Conservation (phyloP, 2,329 filamentous ascomycete species). For the Rhytidhysteron rufulum region DNA sequence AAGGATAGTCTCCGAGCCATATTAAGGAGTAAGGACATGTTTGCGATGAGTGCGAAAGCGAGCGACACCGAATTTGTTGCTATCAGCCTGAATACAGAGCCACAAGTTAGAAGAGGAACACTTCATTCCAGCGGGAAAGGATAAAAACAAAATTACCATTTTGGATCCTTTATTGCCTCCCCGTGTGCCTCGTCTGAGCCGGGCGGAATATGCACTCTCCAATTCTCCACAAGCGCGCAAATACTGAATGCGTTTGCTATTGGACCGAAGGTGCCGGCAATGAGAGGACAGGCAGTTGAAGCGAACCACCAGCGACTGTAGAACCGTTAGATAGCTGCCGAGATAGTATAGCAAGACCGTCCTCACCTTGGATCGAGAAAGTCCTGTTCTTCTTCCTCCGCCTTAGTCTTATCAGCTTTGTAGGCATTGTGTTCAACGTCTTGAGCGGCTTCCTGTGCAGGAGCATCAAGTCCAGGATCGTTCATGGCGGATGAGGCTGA, state of each 20-base stretch:
- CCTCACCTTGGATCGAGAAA: conserved; percentile 42
- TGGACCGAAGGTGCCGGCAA: conserved; percentile 54
- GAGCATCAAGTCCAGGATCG: conserved; percentile 52
- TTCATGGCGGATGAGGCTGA: conserved; percentile 43
- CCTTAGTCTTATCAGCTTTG: conserved; percentile 28
- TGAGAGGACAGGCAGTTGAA: conserved; percentile 55
- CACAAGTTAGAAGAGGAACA: neutral
- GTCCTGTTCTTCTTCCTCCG: conserved; percentile 38
- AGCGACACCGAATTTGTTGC: conserved; percentile 56
- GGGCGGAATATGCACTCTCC: conserved; percentile 51
- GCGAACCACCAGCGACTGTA: conserved; percentile 59
- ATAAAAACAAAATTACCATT: conserved; percentile 40
- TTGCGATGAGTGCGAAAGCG: conserved; percentile 51
- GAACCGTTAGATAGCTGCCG: conserved; percentile 11
- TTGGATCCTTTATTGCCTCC: conserved; percentile 48
- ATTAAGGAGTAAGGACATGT: conserved; percentile 54
- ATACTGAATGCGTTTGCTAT: conserved; percentile 54
- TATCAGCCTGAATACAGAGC: conserved; percentile 38
- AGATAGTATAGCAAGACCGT: no score
- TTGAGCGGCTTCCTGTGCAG: conserved; percentile 46
- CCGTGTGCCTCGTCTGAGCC: conserved; percentile 44
- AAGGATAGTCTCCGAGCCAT: conserved; percentile 57
- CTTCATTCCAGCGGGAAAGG: neutral
- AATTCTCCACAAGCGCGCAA: conserved; percentile 54
- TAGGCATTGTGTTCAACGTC: conserved; percentile 38